These are phyloP conservation scores for Stellera chamaejasme DNA, from an alignment of 345 rosid species.

Conservation along the genomic window DNA sequence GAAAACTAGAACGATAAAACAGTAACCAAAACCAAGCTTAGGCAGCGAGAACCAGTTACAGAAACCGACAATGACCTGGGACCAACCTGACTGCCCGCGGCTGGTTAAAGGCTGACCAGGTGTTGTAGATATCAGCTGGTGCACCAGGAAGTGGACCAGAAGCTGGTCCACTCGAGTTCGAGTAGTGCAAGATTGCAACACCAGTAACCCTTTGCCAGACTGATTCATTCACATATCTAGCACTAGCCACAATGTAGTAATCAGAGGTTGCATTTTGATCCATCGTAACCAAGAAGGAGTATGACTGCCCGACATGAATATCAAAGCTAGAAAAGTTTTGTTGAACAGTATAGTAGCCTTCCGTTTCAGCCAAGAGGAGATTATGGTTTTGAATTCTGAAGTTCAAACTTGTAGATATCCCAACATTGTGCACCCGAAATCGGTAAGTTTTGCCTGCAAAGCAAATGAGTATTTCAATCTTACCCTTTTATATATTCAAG, in stretches of 20 bases:
- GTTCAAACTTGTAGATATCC: conserved; percentile 84
- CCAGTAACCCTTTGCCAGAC: conserved; percentile 91
- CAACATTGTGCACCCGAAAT: conserved; percentile 81
- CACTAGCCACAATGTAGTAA: conserved; percentile 92
- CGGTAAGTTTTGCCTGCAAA: conserved; percentile 84
- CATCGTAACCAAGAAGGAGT: conserved; percentile 84
- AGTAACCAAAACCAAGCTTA: too few relatives aligned
- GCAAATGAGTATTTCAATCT: background rate
- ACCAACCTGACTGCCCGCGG: conserved; percentile 75
- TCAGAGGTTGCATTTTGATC: conserved; percentile 79
- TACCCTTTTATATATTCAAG: too few relatives aligned
- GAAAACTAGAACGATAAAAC: too few relatives aligned
- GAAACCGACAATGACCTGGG: background rate
- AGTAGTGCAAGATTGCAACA: conserved; percentile 85
- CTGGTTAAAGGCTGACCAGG: conserved; percentile 81
- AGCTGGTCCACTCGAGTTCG: conserved; percentile 79
- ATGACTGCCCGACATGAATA: conserved; percentile 89
- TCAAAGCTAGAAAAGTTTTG: conserved; percentile 74
- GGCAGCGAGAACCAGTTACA: too few relatives aligned
- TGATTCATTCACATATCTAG: conserved; percentile 84
- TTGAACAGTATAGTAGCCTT: conserved; percentile 63
- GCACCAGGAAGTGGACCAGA: conserved; percentile 78
- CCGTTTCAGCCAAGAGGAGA: conserved; percentile 78
- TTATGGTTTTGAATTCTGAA: conserved; percentile 92
- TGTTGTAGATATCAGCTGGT: conserved; percentile 53